Conservation (phyloP, 2,329 filamentous ascomycete species). For the Lachnellula hyalina region DNA sequence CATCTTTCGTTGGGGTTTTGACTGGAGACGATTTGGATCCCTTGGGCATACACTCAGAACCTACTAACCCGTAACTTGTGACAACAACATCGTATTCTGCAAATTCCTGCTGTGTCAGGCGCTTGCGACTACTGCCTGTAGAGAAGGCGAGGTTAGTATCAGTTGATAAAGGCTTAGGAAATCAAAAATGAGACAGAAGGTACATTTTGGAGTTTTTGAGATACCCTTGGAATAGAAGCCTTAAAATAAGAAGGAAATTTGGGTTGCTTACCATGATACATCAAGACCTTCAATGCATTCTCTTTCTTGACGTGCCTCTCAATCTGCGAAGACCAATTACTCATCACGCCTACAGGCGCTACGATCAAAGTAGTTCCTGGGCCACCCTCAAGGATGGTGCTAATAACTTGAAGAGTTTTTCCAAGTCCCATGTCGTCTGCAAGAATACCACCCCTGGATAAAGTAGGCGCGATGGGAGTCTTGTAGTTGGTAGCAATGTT, state of each 20-base stretch:
- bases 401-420: slow-evolving; percentile 83
- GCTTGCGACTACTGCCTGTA: slow-evolving; percentile 45
- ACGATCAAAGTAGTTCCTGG: slow-evolving; percentile 69
- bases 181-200: neutral
- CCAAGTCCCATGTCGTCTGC: slow-evolving; percentile 94
- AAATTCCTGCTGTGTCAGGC: slow-evolving; percentile 51
- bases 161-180: neutral
- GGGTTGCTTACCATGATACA: slow-evolving; percentile 55
- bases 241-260: no score
- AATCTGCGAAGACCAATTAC: slow-evolving; percentile 82
- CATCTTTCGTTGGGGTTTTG: slow-evolving; percentile 37
- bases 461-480: slow-evolving; percentile 48
- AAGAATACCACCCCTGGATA: slow-evolving; percentile 77
- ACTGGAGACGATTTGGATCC: slow-evolving; percentile 38
- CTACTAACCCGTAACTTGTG: slow-evolving; percentile 76
- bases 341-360: slow-evolving; percentile 80
- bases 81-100: slow-evolving; percentile 69
- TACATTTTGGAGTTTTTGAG: neutral
- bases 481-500: slow-evolving; percentile 71
- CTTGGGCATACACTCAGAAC: slow-evolving; percentile 54
- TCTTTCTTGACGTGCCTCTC: slow-evolving; percentile 62
- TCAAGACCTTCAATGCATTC: slow-evolving; percentile 59
- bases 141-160: neutral
- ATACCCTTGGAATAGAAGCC: neutral
- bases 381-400: slow-evolving; percentile 58